Conservation (phyloP, 257 asterid species). For the Solanum pinnatisectum region DNA sequence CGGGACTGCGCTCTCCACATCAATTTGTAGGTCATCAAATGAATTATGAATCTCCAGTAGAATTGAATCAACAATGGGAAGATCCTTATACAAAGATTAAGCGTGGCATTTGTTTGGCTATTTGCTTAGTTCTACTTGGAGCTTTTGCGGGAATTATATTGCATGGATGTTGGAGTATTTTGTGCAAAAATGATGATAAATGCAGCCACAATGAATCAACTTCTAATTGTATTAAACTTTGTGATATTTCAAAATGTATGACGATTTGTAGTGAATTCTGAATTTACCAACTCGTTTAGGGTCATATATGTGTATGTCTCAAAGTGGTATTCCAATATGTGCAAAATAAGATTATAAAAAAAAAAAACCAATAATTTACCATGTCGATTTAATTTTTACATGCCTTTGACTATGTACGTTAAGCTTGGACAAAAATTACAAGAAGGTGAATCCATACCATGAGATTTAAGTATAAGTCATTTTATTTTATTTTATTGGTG, state of each 20-base stretch:
- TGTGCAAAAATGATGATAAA: slow-evolving; percentile 10
- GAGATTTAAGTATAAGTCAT: too few species aligned
- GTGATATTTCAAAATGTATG: slow-evolving; percentile 6
- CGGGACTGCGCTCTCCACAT: background rate
- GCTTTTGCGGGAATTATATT: slow-evolving; percentile 8
- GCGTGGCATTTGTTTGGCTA: background rate
- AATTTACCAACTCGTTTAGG: background rate
- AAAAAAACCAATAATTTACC: background rate
- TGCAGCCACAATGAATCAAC: background rate
- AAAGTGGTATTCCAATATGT: background rate
- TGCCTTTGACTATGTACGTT: background rate
- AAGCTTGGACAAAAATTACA: too few species aligned
- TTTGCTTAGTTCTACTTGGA: slow-evolving; percentile 5
- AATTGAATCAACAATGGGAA: background rate
- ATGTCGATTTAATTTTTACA: too few species aligned
- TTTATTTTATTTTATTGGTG: too few species aligned
- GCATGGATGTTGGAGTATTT: slow-evolving; percentile 10
- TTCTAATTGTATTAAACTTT: slow-evolving; percentile 9
- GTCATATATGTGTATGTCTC: background rate
- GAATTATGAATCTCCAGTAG: background rate
- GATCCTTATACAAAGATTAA: background rate
- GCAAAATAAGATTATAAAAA: too few species aligned
- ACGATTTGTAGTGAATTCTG: background rate
- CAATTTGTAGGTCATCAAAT: background rate
- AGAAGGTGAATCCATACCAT: too few species aligned